These are phyloP conservation scores for Zalaria sp. DNA, from an alignment of 2,329 filamentous ascomycete genomes.

Conservation along the genomic window DNA sequence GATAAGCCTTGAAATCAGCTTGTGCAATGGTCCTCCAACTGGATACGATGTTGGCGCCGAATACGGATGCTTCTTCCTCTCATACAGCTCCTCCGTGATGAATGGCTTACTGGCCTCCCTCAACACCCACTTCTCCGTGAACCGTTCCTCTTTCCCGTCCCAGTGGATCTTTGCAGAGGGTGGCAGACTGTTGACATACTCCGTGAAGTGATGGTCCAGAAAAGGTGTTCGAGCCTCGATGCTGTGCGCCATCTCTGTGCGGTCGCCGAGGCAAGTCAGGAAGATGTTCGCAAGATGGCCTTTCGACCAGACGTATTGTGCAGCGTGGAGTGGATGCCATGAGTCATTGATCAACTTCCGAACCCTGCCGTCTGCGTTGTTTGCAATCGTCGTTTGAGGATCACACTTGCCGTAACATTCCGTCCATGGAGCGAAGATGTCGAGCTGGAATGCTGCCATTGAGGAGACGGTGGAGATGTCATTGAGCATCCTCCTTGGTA, in stretches of 20 bases:
- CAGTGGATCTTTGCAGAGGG: conserved; percentile 23
- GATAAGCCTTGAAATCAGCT: conserved; percentile 12
- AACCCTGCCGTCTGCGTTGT: conserved; percentile 17
- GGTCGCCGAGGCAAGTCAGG: conserved; percentile 29
- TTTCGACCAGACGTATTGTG: conserved; percentile 24
- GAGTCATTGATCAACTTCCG: conserved; percentile 14
- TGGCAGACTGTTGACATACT: conserved; percentile 24
- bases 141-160: conserved; percentile 9
- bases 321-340: conserved; percentile 29
- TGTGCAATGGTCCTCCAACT: conserved; percentile 29
- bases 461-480: conserved; percentile 21
- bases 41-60: conserved; percentile 30
- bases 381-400: conserved; percentile 19
- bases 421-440: conserved; percentile 23
- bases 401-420: conserved; percentile 14
- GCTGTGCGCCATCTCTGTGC: conserved; percentile 29
- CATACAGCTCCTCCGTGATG: conserved; percentile 38
- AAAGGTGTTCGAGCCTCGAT: conserved; percentile 28
- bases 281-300: conserved; percentile 23
- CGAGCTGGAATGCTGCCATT: conserved; percentile 20
- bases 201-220: conserved; percentile 24
- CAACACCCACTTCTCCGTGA: conserved; percentile 36
- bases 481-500: conserved; percentile 24
- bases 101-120: conserved; percentile 36
- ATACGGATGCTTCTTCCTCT: conserved; percentile 35